A percentile compares a stretch with the other conserved stretches of the same genome.
phyloP scores from a whole-genome alignment of 306 rosid species.

The Dryas drummondii region DNA sequence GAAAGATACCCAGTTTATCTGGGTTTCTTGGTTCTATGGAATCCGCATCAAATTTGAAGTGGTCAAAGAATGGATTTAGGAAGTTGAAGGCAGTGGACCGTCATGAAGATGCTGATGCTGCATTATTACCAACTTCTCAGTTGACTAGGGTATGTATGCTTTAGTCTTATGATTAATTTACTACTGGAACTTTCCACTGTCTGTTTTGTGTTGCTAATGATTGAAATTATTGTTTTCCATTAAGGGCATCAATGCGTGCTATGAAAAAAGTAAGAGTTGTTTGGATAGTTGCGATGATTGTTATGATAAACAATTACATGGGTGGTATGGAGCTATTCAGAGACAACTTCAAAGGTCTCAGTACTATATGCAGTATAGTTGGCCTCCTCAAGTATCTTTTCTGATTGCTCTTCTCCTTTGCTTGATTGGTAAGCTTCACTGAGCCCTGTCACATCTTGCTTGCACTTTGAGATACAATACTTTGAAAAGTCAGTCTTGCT shows the following conservation, averaged over 20 bases:
- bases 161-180: constrained; percentile 5
- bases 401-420: constrained; percentile 64
- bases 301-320: constrained; percentile 74
- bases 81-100: constrained; percentile 58
- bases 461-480: neutral
- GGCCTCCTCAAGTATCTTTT: constrained; percentile 57
- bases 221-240: constrained; percentile 6
- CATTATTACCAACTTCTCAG: constrained; percentile 46
- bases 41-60: constrained; percentile 64
- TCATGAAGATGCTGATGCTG: constrained; percentile 47
- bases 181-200: neutral
- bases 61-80: constrained; percentile 78
- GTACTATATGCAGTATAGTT: constrained; percentile 80
- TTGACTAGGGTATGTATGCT: constrained; percentile 54
- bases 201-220: constrained; percentile 12
- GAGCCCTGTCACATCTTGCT: neutral
- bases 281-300: constrained; percentile 61
- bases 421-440: constrained; percentile 65
- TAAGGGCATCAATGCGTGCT: constrained; percentile 52
- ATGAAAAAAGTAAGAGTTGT: constrained; percentile 65
- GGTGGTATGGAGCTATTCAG: constrained; percentile 88
- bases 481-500: neutral
- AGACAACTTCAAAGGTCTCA: constrained; percentile 90
- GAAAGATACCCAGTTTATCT: constrained; percentile 86
- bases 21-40: constrained; percentile 72